These are phyloP conservation scores for Neocucurbitaria cava DNA, from an alignment of 2,329 filamentous ascomycete genomes.

Conservation along the genomic window DNA sequence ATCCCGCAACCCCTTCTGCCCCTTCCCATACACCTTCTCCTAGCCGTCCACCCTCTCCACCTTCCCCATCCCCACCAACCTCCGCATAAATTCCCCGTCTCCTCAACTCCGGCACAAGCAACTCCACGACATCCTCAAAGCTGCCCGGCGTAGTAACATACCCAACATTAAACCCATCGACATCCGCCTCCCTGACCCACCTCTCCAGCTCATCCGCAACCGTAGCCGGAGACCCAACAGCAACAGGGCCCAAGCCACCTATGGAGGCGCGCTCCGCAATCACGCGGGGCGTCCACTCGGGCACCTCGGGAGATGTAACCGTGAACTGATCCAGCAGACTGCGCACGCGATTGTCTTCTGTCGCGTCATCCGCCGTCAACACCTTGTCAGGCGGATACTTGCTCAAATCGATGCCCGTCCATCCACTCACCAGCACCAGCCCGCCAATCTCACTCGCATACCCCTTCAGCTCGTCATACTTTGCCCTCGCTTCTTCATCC, in stretches of 20 bases:
- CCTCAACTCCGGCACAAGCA: conserved; percentile 47
- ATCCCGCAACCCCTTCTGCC: conserved; percentile 62
- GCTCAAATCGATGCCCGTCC: conserved; percentile 67
- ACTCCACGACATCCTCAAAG: conserved; percentile 48
- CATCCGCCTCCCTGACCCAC: conserved; percentile 54
- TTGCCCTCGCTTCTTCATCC: conserved; percentile 59
- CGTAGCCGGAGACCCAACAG: conserved; percentile 40
- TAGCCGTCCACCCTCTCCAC: conserved; percentile 36
- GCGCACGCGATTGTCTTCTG: conserved; percentile 55
- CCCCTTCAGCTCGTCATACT: conserved; percentile 59
- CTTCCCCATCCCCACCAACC: conserved; percentile 17
- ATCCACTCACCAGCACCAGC: conserved; percentile 63
- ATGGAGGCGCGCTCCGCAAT: conserved; percentile 49
- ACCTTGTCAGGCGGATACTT: conserved; percentile 65
- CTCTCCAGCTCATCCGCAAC: conserved; percentile 56
- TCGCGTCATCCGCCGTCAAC: conserved; percentile 62
- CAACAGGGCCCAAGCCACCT: conserved; percentile 66
- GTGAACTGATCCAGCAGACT: conserved; percentile 45
- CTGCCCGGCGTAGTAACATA: conserved; percentile 55
- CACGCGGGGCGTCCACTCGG: conserved; percentile 38
- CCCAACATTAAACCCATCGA: conserved; percentile 46
- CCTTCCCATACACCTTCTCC: conserved; percentile 70
- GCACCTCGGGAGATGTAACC: conserved; percentile 36
- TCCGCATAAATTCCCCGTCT: conserved; percentile 40
- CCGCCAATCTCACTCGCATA: conserved; percentile 63